Base-by-base conservation (phyloP, 2,329 filamentous ascomycete genomes). In the Cercospora sp. region DNA sequence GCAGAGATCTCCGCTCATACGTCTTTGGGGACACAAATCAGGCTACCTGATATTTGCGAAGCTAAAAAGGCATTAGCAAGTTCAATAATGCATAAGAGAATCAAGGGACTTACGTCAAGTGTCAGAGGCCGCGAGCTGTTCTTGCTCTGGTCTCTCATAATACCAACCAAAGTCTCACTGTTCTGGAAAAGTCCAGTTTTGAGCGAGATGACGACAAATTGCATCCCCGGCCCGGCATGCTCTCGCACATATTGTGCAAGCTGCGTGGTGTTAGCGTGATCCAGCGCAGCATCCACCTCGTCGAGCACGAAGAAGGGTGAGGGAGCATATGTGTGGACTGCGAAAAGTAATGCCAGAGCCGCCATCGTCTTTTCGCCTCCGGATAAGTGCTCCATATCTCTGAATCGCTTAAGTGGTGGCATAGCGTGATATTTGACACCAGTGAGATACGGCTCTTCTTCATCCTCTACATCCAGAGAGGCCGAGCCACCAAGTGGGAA, bases 351-450 rank as follows among this genome's bases (percentile, higher is more conserved):
- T n/a, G 95, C 95, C 45, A 99, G 85, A 13, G 95, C 95, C 1
- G 95, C 95, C 90, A 99, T 99, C 0, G 95, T 99, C 85, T 99
- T 99, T 82, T 99, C 95, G 66, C 95, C 95, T 75, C 95, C 95
- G 1, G 93, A 97, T 9, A 99, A 84, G 79, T 97, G 95, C 80
- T 99, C 95, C 95, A 99, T 99, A 80, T 99, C 96, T 75, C 95
- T 88, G 87, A 99, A 99, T 57, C 95, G 93, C 83, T 99, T 99
- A 70, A 97, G 88, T 1, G 95, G 95, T 21, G 95, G 95, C 94
- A 98, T 99, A 70, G 95, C 96, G 79, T 98, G 94, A 81, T 99
- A 99, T 78, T 97, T 97, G 81, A 99, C 93, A 34, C 95, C 95
- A 49, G 92, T 93, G 3, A 97, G 87, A 79, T 98, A 99, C 0